phyloP scores from a whole-genome alignment of 1,284 basidiomycete genomes.

The Cutaneotrichosporon cyanovorans region DNA sequence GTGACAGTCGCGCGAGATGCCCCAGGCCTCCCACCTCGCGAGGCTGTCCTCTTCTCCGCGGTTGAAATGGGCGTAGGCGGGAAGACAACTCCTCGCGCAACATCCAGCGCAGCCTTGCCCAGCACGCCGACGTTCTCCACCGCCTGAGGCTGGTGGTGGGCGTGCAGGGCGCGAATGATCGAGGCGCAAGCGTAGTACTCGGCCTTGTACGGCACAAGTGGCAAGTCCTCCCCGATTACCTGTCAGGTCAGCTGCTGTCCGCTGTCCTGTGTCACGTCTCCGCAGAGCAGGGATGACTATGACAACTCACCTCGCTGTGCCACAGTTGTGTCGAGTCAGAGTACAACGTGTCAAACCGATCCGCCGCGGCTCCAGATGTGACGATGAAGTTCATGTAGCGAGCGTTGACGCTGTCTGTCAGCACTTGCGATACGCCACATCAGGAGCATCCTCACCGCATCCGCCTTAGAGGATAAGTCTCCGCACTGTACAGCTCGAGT shows the following conservation, averaged over 20 bases:
- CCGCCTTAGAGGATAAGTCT: constrained; percentile 26
- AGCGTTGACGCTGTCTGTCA: constrained; percentile 11
- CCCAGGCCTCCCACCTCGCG: no score
- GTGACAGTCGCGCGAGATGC: no score
- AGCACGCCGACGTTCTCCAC: constrained; percentile 12
- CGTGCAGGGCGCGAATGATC: constrained; percentile 22
- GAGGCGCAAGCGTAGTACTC: constrained; percentile 24
- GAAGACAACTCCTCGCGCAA: constrained; percentile 21
- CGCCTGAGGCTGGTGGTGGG: constrained; percentile 26
- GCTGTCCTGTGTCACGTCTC: no score
- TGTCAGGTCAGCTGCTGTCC: neutral
- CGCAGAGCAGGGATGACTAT: no score
- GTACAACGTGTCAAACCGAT: constrained; percentile 17
- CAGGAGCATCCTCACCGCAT: constrained; percentile 21
- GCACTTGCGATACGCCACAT: neutral
- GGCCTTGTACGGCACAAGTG: constrained; percentile 12
- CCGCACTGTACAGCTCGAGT: constrained; percentile 24
- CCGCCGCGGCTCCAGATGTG: constrained; percentile 14
- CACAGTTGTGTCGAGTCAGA: neutral
- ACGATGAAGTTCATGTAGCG: constrained; percentile 15
- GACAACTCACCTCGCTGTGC: no score
- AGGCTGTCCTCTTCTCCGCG: no score
- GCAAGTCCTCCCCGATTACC: constrained; percentile 16
- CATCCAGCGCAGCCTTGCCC: constrained; percentile 17
- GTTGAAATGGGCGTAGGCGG: no score